These are phyloP conservation scores for Diaporthe destruens DNA, from an alignment of 2,329 filamentous ascomycete species.

Conservation along the genomic window DNA sequence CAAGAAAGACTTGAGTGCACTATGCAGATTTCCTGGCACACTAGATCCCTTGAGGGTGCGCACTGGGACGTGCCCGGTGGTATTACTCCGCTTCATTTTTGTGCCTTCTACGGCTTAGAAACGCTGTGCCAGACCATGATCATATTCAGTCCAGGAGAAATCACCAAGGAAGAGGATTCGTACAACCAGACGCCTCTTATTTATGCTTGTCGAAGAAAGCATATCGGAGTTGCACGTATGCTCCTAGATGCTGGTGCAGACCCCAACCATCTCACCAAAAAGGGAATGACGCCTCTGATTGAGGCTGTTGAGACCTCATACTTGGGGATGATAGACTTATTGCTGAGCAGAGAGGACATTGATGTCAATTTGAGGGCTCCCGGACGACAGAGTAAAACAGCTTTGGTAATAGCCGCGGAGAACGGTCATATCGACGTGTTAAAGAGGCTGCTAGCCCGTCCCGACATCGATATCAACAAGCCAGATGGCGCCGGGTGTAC, in stretches of 20 bases:
- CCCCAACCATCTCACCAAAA: background rate
- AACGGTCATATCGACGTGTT: background rate
- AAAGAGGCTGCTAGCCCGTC: background rate
- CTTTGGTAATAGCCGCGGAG: background rate
- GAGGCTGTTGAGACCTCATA: background rate
- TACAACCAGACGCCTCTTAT: background rate
- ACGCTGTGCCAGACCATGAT: background rate
- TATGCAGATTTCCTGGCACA: background rate
- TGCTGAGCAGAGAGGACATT: background rate
- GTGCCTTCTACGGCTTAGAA: background rate
- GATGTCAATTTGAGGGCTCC: background rate
- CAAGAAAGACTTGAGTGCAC: background rate
- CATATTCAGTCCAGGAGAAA: background rate
- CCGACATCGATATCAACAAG: background rate
- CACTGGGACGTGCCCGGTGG: background rate
- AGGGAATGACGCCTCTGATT: background rate
- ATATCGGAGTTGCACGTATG: background rate
- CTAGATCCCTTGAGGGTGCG: background rate
- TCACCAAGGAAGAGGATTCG: background rate
- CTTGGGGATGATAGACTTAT: background rate
- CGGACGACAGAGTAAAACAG: background rate
- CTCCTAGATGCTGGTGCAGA: background rate
- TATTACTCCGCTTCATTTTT: background rate
- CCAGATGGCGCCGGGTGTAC: background rate
- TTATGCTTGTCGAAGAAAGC: background rate